phyloP scores from a whole-genome alignment of 352 stramenopile genomes.

The Phytopythium sindhum region DNA sequence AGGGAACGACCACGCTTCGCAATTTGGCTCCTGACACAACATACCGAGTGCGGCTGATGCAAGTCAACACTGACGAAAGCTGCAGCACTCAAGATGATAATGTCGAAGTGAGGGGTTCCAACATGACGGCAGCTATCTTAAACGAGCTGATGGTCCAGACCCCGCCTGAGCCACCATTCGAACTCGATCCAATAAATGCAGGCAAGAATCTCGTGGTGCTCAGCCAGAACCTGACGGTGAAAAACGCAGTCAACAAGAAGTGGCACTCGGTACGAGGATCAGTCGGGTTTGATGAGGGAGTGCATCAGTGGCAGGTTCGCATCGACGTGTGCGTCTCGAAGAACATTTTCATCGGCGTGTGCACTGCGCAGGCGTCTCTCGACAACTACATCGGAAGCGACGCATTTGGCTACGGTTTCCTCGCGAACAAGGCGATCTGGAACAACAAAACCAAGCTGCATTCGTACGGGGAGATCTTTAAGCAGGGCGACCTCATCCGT shows the following conservation, averaged over 20 bases:
- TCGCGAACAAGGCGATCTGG: conserved; percentile 91
- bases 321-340: conserved; percentile 89
- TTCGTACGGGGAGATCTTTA: conserved; percentile 90
- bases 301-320: conserved; percentile 87
- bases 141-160: conserved; percentile 49
- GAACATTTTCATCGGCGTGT: conserved; percentile 91
- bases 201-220: conserved; percentile 79
- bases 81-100: background rate
- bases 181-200: conserved; percentile 51
- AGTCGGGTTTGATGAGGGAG: conserved; percentile 62
- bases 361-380: conserved; percentile 57
- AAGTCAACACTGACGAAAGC: background rate
- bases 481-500: conserved; percentile 84
- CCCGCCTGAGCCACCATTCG: conserved; percentile 52
- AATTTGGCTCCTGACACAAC: conserved; percentile 44
- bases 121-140: background rate
- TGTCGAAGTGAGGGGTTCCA: background rate
- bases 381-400: conserved; percentile 92
- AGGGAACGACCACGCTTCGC: conserved; percentile 34
- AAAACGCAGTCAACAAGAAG: conserved; percentile 88
- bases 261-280: conserved; percentile 83
- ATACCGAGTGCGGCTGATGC: conserved; percentile 32
- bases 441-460: conserved; percentile 90
- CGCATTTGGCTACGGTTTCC: conserved; percentile 83
- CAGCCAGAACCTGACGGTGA: conserved; percentile 76